These are phyloP conservation scores for Ogataea ganodermae DNA, from an alignment of 805 yeast species.

Conservation along the genomic window DNA sequence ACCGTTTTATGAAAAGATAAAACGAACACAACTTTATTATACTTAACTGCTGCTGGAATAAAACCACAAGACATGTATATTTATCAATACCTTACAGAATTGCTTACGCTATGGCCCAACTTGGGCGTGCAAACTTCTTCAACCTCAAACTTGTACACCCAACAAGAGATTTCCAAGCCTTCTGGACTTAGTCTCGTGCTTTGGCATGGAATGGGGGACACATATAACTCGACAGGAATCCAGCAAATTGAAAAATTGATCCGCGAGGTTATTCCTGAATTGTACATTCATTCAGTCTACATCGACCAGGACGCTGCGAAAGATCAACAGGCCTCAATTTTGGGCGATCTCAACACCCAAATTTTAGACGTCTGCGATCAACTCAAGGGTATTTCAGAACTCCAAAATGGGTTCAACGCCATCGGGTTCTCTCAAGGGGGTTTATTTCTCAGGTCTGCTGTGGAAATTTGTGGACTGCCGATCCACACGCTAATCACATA, in stretches of 20 bases:
- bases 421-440: conserved; percentile 88
- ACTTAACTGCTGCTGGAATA: too few species aligned
- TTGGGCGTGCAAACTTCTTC: neutral
- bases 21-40: too few species aligned
- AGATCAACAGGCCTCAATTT: conserved; percentile 57
- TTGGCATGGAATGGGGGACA: conserved; percentile 88
- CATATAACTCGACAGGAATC: conserved; percentile 63
- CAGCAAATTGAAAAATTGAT: conserved; percentile 46
- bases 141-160: neutral
- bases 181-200: conserved; percentile 45
- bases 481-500: conserved; percentile 63
- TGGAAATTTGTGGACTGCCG: conserved; percentile 55
- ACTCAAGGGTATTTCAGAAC: conserved; percentile 45
- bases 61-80: too few species aligned
- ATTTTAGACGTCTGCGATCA: conserved; percentile 57
- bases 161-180: neutral
- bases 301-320: conserved; percentile 48
- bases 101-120: neutral
- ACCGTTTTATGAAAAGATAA: neutral
- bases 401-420: conserved; percentile 63
- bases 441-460: conserved; percentile 65
- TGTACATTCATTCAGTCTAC: conserved; percentile 54
- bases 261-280: conserved; percentile 47
- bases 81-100: conserved; percentile 1
- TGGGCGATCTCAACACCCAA: conserved; percentile 62